Evolutionary conservation across 257 asterid species (phyloP), one percentile per base, ranked within the genome.

Genomic region (Solanum ossicruentum): DNA sequence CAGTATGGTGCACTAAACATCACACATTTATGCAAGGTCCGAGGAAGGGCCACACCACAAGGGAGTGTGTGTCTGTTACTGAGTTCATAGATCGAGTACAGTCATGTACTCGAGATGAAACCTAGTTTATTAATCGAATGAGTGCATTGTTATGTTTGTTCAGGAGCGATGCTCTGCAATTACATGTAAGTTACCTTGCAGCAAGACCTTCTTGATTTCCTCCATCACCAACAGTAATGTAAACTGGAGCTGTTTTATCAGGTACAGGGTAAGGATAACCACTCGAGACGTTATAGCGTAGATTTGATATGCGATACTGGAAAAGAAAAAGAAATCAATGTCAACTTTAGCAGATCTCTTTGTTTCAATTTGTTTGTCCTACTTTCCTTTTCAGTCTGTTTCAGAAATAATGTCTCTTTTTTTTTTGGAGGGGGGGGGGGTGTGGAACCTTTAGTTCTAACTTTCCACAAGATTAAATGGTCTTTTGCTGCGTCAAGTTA

Each of bases 121-220:
- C 49, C 79, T 70, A 10, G 79, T 39, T 69, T 39, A 39, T 69
- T 18, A 39, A 17, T 11, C 52, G 41, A 70, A 2, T 7, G 5
- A 70, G 79, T 0, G 8, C 78, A 18, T 69, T 69, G 52, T 39
- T 39, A 39, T 39, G 52, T 39, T 39, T 26, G 18, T 39, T 39
- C 52, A 39, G 15, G 1, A 17, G 15, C 9, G 16, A 70, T 70
- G 7, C 10, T 70, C 10, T 20, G 55, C 57, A 11, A 72, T 45
- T 43, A 7, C 17, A 71, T 71, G 80, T 12, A 56, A 51, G 58
- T 61, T 85, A 93, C 99, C 88, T 96, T 85, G 73, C 84, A 84
- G 99, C 99, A 49, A 96, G 98, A 81, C 99, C 99, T 90, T 96
- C 99, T 89, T 95, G 98, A 90, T 96, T 96, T 88, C 99, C 98